Evolutionary conservation across 805 yeast species (phyloP).

Genomic region (Saturnispora kantuleensis): DNA sequence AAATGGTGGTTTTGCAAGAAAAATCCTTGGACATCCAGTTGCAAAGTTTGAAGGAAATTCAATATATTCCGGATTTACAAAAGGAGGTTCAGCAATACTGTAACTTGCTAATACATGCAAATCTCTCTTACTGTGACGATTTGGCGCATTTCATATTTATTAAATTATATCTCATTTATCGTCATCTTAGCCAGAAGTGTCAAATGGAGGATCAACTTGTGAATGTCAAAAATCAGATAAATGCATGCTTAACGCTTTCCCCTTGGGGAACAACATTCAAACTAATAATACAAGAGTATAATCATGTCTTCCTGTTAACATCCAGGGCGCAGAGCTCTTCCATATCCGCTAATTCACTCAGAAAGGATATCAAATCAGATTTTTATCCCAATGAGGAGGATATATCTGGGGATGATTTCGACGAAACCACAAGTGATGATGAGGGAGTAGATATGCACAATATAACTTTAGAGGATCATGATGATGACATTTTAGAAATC

Average conservation of each 20-base stretch:
- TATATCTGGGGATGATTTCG: constrained; percentile 16
- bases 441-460: constrained; percentile 7
- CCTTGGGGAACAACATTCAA: background rate
- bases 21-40: too few species aligned
- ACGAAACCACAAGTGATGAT: constrained; percentile 17
- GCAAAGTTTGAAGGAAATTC: background rate
- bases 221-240: background rate
- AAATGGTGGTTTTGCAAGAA: too few species aligned
- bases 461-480: background rate
- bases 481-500: background rate
- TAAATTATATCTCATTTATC: background rate
- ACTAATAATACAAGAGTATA: background rate
- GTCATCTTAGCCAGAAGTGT: background rate
- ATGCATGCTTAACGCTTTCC: background rate
- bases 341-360: background rate
- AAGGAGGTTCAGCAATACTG: background rate
- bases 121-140: constrained; percentile 6
- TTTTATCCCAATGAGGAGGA: constrained; percentile 1
- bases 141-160: constrained; percentile 1
- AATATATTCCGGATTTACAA: background rate
- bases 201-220: background rate
- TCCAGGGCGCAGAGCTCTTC: too few species aligned
- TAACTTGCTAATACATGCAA: background rate
- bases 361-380: background rate
- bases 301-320: too few species aligned